Evolutionary conservation across 2,329 filamentous ascomycete genomes (phyloP).

Genomic region (Cladosporium sp.): DNA sequence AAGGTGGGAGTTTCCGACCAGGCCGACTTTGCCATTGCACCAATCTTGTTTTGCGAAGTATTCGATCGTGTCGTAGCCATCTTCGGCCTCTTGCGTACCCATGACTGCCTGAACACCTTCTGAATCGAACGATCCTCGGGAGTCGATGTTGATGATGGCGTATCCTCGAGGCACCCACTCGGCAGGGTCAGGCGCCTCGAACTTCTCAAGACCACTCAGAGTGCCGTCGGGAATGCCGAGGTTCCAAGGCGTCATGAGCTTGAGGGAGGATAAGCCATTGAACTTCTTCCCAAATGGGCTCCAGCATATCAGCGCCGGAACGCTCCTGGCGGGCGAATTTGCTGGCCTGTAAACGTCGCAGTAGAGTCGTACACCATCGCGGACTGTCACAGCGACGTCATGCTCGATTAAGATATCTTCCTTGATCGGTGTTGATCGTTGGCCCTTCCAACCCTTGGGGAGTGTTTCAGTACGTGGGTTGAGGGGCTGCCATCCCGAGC

Average conservation of each 20-base stretch:
- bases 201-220: conserved; percentile 8
- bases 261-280: background rate
- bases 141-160: conserved; percentile 31
- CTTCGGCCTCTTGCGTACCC: conserved; percentile 35
- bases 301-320: conserved; percentile 6
- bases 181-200: conserved; percentile 35
- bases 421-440: background rate
- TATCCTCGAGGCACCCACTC: conserved; percentile 30
- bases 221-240: background rate
- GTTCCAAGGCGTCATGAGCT: conserved; percentile 6
- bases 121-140: conserved; percentile 27
- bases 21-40: conserved; percentile 38
- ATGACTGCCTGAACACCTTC: conserved; percentile 35
- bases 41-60: conserved; percentile 34
- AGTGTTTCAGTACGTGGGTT: conserved; percentile 3
- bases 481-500: conserved; percentile 1
- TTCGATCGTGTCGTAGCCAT: conserved; percentile 40
- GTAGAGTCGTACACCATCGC: conserved; percentile 1
- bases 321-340: background rate
- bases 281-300: conserved; percentile 9
- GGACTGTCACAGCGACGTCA: background rate
- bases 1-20: conserved; percentile 35
- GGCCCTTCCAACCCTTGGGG: conserved; percentile 6
- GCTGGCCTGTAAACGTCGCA: conserved; percentile 6
- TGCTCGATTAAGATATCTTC: conserved; percentile 3